Percentiles rank a stretch among this genome's conserved stretches.
phyloP scores from a whole-genome alignment of 768 basidiomycete genomes.

The Agrocybe praecox region DNA sequence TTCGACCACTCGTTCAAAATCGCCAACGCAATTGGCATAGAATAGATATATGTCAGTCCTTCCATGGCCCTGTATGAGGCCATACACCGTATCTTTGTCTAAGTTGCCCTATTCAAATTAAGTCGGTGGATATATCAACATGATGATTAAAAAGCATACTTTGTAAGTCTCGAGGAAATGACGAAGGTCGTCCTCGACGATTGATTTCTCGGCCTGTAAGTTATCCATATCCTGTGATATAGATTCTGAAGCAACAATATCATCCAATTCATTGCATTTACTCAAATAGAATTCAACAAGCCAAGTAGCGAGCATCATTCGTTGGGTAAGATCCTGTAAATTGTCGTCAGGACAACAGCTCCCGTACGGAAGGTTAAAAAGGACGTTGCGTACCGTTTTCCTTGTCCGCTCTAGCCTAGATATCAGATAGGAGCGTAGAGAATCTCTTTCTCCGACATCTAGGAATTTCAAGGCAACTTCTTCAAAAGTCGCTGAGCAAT shows the following conservation, averaged over 20 bases:
- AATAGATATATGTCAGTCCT: constrained; percentile 90
- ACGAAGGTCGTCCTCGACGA: constrained; percentile 90
- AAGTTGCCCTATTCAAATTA: constrained; percentile 66
- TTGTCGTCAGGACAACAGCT: not conserved
- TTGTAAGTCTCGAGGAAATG: constrained; percentile 96
- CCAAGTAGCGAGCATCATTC: constrained; percentile 99
- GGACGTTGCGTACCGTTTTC: constrained; percentile 61
- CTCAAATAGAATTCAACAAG: constrained; percentile 96
- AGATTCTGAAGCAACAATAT: constrained; percentile 86
- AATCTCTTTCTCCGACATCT: constrained; percentile 88
- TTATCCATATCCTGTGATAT: constrained; percentile 84
- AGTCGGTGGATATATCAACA: not conserved
- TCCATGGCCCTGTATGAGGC: constrained; percentile 92
- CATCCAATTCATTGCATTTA: constrained; percentile 96
- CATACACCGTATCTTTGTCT: constrained; percentile 84
- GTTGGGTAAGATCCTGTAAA: constrained; percentile 82
- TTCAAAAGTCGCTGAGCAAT: constrained; percentile 87
- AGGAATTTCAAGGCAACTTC: constrained; percentile 90
- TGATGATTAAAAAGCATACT: constrained; percentile 41
- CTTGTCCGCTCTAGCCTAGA: constrained; percentile 84
- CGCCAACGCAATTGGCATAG: constrained; percentile 82
- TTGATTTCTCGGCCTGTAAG: constrained; percentile 72
- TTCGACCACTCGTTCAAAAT: constrained; percentile 83
- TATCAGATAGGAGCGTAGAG: constrained; percentile 86
- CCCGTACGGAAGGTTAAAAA: not conserved